phyloP scores from a whole-genome alignment of 2,329 filamentous ascomycete species.

The Pseudogymnoascus pannorum region DNA sequence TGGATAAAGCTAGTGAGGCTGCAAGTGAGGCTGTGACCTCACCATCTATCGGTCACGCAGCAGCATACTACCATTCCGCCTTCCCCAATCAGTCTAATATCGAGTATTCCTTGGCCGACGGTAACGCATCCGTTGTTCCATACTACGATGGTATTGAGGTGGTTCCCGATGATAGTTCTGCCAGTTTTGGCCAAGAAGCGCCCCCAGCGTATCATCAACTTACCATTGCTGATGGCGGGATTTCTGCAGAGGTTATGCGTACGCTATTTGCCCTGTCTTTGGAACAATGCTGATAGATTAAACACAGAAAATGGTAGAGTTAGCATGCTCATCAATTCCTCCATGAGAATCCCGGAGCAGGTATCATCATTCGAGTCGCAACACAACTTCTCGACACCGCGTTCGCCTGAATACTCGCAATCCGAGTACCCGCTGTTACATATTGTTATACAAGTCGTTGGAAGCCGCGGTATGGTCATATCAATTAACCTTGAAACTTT shows the following conservation, averaged over 20 bases:
- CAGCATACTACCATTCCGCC: neutral
- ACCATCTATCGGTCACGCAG: neutral
- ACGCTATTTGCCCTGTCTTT: neutral
- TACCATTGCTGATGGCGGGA: neutral
- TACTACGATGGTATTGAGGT: neutral
- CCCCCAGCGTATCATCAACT: neutral
- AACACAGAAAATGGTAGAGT: neutral
- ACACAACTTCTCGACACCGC: neutral
- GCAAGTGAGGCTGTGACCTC: neutral
- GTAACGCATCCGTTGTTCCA: neutral
- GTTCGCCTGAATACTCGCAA: neutral
- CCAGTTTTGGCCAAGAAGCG: neutral
- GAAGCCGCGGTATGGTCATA: slow-evolving; percentile 24
- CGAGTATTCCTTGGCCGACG: neutral
- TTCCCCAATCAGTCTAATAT: neutral
- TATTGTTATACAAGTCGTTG: slow-evolving; percentile 49
- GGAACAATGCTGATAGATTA: neutral
- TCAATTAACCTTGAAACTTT: neutral
- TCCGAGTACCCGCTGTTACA: slow-evolving; percentile 20
- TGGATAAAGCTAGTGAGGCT: neutral
- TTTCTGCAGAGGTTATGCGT: neutral
- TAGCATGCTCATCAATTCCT: neutral
- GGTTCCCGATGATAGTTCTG: neutral
- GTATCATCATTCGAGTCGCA: neutral
- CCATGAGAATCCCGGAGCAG: neutral